phyloP scores from a whole-genome alignment of 1,284 basidiomycete species.

The Trichosporon sp. region DNA sequence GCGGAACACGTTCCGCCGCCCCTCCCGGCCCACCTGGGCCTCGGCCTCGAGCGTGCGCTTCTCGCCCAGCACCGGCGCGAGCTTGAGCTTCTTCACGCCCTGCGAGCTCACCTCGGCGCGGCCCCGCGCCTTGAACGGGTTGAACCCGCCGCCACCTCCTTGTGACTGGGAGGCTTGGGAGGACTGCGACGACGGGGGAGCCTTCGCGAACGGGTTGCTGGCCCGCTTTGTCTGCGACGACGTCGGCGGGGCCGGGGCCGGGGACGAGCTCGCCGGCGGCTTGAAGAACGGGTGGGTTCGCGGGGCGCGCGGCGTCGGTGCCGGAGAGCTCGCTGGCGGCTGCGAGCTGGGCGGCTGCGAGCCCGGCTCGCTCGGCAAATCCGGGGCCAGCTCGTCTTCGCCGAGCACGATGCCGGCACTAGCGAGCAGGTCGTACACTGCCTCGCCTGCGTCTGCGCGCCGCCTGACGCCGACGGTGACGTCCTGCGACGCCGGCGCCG shows the following conservation, averaged over 20 bases:
- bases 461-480: neutral
- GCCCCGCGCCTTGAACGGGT: neutral
- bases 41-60: neutral
- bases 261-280: neutral
- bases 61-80: neutral
- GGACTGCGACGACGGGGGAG: neutral
- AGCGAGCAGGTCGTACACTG: conserved; percentile 1
- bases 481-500: neutral
- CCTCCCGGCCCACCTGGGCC: neutral
- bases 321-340: neutral
- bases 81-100: neutral
- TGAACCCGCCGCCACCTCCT: neutral
- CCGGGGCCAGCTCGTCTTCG: neutral
- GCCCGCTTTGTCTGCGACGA: neutral
- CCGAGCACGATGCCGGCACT: neutral
- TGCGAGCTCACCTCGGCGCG: neutral
- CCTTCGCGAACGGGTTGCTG: neutral
- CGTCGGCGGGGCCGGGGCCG: neutral
- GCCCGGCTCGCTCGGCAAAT: neutral
- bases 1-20: neutral
- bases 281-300: neutral
- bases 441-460: neutral
- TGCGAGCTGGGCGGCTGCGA: neutral
- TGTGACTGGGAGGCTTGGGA: neutral
- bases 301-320: neutral